Evolutionary conservation across 2,329 filamentous ascomycete genomes (phyloP), one percentile per base, ranked within the genome.

Genomic region (Epichloe glyceriae): DNA sequence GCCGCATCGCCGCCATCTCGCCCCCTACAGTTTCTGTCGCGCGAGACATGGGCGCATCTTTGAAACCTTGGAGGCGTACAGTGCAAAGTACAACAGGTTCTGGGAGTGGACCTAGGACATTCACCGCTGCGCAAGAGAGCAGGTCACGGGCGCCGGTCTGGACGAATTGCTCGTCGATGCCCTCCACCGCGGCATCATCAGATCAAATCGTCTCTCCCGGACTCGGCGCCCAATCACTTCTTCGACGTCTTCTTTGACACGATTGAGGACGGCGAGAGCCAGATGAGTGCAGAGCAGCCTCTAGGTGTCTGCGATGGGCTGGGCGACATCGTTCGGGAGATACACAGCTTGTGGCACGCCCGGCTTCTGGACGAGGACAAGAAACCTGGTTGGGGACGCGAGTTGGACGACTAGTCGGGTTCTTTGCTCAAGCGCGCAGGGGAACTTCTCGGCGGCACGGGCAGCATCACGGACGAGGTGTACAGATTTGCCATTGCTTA

Each of bases 51-150:
- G 53, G 1, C 53, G 47, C 33, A 51, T 54, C 26, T 54, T 54
- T 26, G 53, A 47, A 35, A 45, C 19, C 8, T 22, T 54, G 10
- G 53, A 54, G 46, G 12, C 40, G 5, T 54, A 53, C 14, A 17
- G 30, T 6, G 6, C 14, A 11, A 12, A 35, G n/a, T 48, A 53
- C 14, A 30, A 43, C 8, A 26, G 44, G 6, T 53, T 54, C 19
- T 51, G 53, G 51, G 37, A 50, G n/a, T 54, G 53, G 49, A 53
- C 51, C 5, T 51, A 49, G 51, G 51, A 50, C 4, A 43, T 54
- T 6, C 39, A 47, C n/a, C 37, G 42, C 17, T 10, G 33, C 15
- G 51, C 48, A 37, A 53, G 50, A 34, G 33, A 26, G 15, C 51
- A 54, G 22, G 22, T 50, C 39, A 54, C 51, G 8, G 49, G 51